Percentiles rank a stretch among this genome's conserved stretches.
phyloP scores from a whole-genome alignment of 768 basidiomycete species.

The Kwoniella botswanensis region DNA sequence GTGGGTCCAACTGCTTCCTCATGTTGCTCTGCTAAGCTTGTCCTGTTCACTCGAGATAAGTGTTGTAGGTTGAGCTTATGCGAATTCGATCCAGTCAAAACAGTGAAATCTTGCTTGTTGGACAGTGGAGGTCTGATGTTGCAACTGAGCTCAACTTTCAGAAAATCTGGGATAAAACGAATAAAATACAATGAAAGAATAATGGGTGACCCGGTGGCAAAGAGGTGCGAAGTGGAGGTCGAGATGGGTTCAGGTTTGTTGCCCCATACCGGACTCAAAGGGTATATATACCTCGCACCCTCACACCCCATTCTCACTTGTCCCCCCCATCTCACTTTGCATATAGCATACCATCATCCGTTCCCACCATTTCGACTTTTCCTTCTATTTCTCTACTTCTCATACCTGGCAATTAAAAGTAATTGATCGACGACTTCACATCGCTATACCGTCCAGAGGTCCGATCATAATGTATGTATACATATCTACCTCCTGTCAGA shows the following conservation, averaged over 20 bases:
- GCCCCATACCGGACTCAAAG: slow-evolving; percentile 3
- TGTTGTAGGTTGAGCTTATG: neutral
- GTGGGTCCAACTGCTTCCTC: slow-evolving; percentile 74
- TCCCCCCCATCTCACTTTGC: neutral
- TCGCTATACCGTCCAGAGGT: neutral
- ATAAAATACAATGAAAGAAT: slow-evolving; percentile 7
- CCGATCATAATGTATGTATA: neutral
- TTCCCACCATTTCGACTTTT: neutral
- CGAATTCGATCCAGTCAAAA: neutral
- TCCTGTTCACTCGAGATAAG: neutral
- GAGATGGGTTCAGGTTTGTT: neutral
- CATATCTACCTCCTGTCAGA: neutral
- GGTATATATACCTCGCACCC: slow-evolving; percentile 12
- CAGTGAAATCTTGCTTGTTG: slow-evolving; percentile 1
- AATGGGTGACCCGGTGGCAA: slow-evolving; percentile 5
- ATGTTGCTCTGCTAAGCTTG: slow-evolving; percentile 27
- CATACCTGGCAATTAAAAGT: neutral
- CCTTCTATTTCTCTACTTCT: neutral
- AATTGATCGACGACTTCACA: neutral
- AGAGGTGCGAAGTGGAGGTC: neutral
- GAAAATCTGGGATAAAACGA: slow-evolving; percentile 34
- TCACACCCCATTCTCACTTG: neutral
- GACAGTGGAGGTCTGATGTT: slow-evolving; percentile 4
- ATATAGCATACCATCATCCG: neutral
- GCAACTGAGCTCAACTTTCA: neutral